These are phyloP conservation scores for Lumnitzera racemosa DNA, from an alignment of 345 rosid species.

Conservation along the genomic window DNA sequence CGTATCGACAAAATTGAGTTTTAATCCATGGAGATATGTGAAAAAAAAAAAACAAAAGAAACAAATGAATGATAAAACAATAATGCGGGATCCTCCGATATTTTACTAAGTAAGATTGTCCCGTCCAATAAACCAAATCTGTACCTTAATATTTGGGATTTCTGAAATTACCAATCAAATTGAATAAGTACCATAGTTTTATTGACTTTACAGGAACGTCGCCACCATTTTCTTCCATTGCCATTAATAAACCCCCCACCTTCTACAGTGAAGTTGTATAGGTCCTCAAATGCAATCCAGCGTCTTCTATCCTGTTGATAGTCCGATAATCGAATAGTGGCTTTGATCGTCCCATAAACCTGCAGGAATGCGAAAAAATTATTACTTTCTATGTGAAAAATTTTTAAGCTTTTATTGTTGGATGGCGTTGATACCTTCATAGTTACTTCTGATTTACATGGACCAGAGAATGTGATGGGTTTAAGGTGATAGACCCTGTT, in stretches of 20 bases:
- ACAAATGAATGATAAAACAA: too few relatives aligned
- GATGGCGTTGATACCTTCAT: constrained; percentile 43
- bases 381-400: too few relatives aligned
- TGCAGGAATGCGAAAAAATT: neutral
- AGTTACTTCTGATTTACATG: constrained; percentile 49
- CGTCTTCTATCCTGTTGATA: constrained; percentile 32
- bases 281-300: constrained; percentile 55
- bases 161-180: too few relatives aligned
- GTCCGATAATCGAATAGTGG: constrained; percentile 40
- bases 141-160: neutral
- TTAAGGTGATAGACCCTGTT: constrained; percentile 45
- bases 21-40: too few relatives aligned
- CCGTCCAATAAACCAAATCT: too few relatives aligned
- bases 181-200: constrained; percentile 34
- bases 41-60: too few relatives aligned
- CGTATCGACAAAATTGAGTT: too few relatives aligned
- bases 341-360: constrained; percentile 71
- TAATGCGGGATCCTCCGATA: too few relatives aligned
- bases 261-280: constrained; percentile 46
- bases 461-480: constrained; percentile 68
- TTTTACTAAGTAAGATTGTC: too few relatives aligned
- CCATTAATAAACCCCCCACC: constrained; percentile 92
- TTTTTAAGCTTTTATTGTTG: neutral
- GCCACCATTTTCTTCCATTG: constrained; percentile 82
- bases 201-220: constrained; percentile 78